Evolutionary conservation across 2,329 filamentous ascomycete genomes (phyloP), one percentile per base, ranked within the genome.

Genomic region (Talaromyces sp.): DNA sequence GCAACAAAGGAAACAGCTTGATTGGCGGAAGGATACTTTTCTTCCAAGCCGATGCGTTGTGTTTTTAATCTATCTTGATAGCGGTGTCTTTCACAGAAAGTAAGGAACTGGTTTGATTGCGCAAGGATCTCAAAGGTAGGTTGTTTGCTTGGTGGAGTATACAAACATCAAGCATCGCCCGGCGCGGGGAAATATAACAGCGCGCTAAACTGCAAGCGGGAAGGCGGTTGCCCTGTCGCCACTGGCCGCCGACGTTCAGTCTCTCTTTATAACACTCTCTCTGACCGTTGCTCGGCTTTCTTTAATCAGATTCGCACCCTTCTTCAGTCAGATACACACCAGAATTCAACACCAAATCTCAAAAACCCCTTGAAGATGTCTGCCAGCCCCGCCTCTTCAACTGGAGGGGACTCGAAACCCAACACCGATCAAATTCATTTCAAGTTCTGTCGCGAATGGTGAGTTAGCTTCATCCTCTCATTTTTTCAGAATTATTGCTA

Each of bases 381-480:
- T 63, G 71, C 76, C 14, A 78, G 75, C 55, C 78, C 79, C 31
- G 71, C 75, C 31, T 70, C 78, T 35, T 73, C 77, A 27, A 70
- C 71, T 56, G 71, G 69, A 67, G 73, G 72, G 62, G 73, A 74
- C 60, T 66, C 64, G 63, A 77, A 77, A 67, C 68, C 73, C 46
- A 64, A 64, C 56, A 66, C 66, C 65, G 87, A 93, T 78, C 91
- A 96, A 76, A 93, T 98, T 77, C 92, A 91, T 54, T 99, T 98
- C 78, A 89, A 91, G 71, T 99, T 99, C 84, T 99, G 95, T 82
- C 92, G 91, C 69, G 95, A 99, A 83, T 99, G 95, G 88, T 89
- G 77, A 69, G 79, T 27, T 31, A 21, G 29, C 32, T 26, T 24
- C 52, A 31, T 46, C 19, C 7, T 27, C 17, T 35, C 6, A 4